phyloP scores from a whole-genome alignment of 2,329 filamentous ascomycete genomes.

The Penicillium brasilianum region DNA sequence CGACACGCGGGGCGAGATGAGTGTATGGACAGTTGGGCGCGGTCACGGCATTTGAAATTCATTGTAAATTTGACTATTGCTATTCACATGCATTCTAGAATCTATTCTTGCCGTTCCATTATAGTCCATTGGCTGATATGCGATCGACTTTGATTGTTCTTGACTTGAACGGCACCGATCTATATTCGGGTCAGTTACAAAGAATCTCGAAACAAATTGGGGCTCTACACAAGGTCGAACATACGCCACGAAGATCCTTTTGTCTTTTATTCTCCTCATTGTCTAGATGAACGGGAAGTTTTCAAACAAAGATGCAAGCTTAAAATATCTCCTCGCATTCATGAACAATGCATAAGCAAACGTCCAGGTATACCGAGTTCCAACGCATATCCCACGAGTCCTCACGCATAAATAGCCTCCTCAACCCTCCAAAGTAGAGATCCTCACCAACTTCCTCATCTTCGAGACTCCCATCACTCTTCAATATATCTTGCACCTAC shows the following conservation, averaged over 20 bases:
- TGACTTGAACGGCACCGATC: not conserved
- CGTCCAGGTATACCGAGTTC: not conserved
- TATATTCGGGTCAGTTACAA: not conserved
- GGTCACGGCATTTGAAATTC: not conserved
- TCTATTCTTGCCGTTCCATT: not conserved
- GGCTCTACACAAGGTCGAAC: not conserved
- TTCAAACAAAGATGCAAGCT: not conserved
- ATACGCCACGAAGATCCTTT: not conserved
- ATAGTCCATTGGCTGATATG: not conserved
- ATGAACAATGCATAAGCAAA: not conserved
- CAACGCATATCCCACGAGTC: not conserved
- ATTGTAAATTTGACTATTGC: not conserved
- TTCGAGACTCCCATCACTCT: not conserved
- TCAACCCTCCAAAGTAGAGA: not conserved
- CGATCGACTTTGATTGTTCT: not conserved
- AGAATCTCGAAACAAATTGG: not conserved
- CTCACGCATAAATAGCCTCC: not conserved
- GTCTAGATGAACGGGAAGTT: not conserved
- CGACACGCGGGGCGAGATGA: constrained; percentile 3
- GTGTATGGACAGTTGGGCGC: not conserved
- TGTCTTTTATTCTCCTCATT: not conserved
- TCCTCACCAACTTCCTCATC: not conserved
- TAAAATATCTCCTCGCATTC: not conserved
- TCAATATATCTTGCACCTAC: not conserved
- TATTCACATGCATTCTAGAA: too few relatives aligned